Percentiles rank a stretch among this genome's conserved stretches.
Conservation (phyloP, 768 basidiomycete genomes). For the Suillus alpinus region DNA sequence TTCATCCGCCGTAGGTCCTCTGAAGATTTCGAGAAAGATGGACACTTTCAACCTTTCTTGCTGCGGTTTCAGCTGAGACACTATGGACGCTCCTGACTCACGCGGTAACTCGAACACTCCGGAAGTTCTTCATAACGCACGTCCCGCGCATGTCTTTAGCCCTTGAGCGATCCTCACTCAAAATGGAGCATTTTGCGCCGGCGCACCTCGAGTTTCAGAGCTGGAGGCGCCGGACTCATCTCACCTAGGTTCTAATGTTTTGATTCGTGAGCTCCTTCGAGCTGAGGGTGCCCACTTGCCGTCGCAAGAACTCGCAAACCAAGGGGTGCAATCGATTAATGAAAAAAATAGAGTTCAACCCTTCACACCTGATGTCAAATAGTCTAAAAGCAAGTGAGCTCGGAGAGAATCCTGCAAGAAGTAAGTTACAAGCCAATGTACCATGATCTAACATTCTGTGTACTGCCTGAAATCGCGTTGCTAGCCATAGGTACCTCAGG, state of each 20-base stretch:
- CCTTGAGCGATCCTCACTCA: neutral
- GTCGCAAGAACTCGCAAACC: neutral
- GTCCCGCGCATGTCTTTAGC: neutral
- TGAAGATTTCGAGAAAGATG: neutral
- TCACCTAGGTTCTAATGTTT: neutral
- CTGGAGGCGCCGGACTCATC: neutral
- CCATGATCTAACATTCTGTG: neutral
- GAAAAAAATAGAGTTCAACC: neutral
- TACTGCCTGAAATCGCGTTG: neutral
- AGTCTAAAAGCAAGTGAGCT: neutral
- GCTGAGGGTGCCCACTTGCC: neutral
- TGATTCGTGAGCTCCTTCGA: neutral
- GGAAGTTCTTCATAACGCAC: neutral
- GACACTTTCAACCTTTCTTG: no score
- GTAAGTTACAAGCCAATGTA: neutral
- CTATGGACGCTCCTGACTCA: neutral
- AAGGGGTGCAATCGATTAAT: neutral
- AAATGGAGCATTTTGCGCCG: neutral
- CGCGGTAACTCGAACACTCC: neutral
- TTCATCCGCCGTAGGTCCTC: neutral
- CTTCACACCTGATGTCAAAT: neutral
- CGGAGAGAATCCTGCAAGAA: neutral
- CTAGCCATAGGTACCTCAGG: slow-evolving; percentile 23
- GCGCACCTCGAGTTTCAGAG: neutral
- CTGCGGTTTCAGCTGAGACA: neutral